Base-by-base conservation (phyloP, 2,329 filamentous ascomycete species). In the Chaetomium sp. region DNA sequence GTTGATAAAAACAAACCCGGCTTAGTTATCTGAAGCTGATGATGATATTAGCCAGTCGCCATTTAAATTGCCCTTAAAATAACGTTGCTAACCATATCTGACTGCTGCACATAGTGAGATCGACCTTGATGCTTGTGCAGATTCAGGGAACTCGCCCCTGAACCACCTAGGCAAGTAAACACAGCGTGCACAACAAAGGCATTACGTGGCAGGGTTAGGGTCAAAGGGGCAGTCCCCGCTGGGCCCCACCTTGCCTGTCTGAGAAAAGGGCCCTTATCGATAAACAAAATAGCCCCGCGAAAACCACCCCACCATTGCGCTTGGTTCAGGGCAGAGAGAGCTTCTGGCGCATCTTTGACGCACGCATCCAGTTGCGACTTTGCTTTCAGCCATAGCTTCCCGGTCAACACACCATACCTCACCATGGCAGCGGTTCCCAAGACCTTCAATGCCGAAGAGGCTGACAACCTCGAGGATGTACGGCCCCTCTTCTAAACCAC, bases 371-470 rank as follows among this genome's bases (percentile, higher is more conserved):
- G 29, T 57, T 29, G 33, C 55, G 19, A 57, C 25, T 29, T 55
- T 35, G 29, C 38, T 35, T 51, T 16, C 31, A 38, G 2, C 57
- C n/a, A 25, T 2, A 10, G 27, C 38, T 13, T 8, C 13, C 38
- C 12, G 10, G 33, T 10, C 38, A 58, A 8, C 49, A 9, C 13
- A 66, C 57, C 64, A 59, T 54, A 27, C 59, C 67, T 38, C 62
- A 68, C 57, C 56, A 74, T 69, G 72, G 70, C 80, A 63, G 79
- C 86, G 74, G 72, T 80, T 60, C 82, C 87, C 75, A 79, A 83
- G 77, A 73, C 84, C 80, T 85, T 90, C 77, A 77, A 89, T 76
- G 75, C 87, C 76, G 76, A 88, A 73, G 76, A 83, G 55, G 82
- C 83, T 60, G 75, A 78, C 65, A 85, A 85, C 73, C 79, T 83